These are phyloP conservation scores for Alternaria triticimaculans DNA, from an alignment of 2,329 filamentous ascomycete genomes.

Conservation along the genomic window DNA sequence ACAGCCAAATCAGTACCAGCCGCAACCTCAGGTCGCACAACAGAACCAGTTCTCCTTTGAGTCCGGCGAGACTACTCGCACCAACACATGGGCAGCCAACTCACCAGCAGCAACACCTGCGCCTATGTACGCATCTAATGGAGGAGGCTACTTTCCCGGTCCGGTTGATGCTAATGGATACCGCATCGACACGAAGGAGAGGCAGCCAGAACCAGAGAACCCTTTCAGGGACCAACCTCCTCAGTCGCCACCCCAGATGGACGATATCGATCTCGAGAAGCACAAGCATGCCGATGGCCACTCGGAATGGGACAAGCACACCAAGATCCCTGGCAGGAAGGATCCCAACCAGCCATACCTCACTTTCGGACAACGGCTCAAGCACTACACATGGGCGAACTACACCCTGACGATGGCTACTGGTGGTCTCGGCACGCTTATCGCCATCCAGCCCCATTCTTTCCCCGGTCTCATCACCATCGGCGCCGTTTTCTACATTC, in stretches of 20 bases:
- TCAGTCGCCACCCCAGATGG: conserved; percentile 20
- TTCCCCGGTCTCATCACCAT: conserved; percentile 60
- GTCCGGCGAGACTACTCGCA: conserved; percentile 34
- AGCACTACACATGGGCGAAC: conserved; percentile 57
- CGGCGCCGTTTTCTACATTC: conserved; percentile 59
- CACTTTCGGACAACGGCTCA: conserved; percentile 34
- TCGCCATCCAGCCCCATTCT: conserved; percentile 52
- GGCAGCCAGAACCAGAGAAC: conserved; percentile 23
- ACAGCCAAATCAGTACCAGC: conserved; percentile 12
- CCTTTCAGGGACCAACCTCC: conserved; percentile 25
- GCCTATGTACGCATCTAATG: conserved; percentile 25
- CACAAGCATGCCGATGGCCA: conserved; percentile 28
- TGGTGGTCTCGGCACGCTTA: conserved; percentile 54
- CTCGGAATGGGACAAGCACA: conserved; percentile 31
- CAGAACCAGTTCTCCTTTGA: conserved; percentile 14
- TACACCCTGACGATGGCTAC: conserved; percentile 58
- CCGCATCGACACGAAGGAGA: conserved; percentile 33
- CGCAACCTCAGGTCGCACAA: conserved; percentile 5
- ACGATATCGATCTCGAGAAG: conserved; percentile 40
- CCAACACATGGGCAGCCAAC: conserved; percentile 33
- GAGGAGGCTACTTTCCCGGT: conserved; percentile 29
- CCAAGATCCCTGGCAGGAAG: conserved; percentile 38
- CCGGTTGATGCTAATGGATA: conserved; percentile 35
- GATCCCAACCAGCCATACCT: conserved; percentile 44
- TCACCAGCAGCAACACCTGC: conserved; percentile 22